These are phyloP conservation scores for Nakazawaea ishiwadae DNA, from an alignment of 805 yeast genomes.

Conservation along the genomic window DNA sequence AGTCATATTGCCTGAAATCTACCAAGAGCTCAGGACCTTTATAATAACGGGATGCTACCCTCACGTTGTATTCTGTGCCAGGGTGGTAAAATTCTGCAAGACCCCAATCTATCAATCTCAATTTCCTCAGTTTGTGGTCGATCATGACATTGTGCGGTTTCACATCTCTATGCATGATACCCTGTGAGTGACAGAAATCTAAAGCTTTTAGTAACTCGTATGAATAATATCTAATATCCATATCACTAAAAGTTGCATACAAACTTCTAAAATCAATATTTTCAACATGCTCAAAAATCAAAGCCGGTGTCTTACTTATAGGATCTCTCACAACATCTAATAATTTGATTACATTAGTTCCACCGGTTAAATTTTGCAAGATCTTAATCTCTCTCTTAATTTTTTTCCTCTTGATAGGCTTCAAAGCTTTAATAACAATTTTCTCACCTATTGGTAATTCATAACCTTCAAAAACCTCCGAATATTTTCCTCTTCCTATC, in stretches of 20 bases:
- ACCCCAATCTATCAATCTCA: constrained; percentile 93
- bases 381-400: constrained; percentile 87
- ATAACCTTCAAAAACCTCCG: constrained; percentile 90
- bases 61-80: constrained; percentile 83
- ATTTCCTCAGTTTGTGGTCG: constrained; percentile 64
- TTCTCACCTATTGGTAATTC: constrained; percentile 57
- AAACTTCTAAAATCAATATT: constrained; percentile 79
- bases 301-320: constrained; percentile 76
- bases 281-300: constrained; percentile 79
- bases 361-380: constrained; percentile 77
- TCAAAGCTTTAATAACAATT: constrained; percentile 84
- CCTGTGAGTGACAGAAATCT: constrained; percentile 90
- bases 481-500: constrained; percentile 90
- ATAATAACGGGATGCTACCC: constrained; percentile 90
- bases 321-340: constrained; percentile 81
- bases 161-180: constrained; percentile 93
- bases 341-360: constrained; percentile 75
- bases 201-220: constrained; percentile 76
- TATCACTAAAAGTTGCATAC: constrained; percentile 71
- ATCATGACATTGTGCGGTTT: constrained; percentile 97
- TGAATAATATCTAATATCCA: constrained; percentile 80
- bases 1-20: constrained; percentile 83
- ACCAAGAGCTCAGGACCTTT: constrained; percentile 91
- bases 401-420: constrained; percentile 91
- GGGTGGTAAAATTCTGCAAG: constrained; percentile 91